A percentile compares a stretch with the other conserved stretches of the same genome.
Conservation (phyloP, 371 early-diverging fungal genomes). For the Apophysomyces sp. region DNA sequence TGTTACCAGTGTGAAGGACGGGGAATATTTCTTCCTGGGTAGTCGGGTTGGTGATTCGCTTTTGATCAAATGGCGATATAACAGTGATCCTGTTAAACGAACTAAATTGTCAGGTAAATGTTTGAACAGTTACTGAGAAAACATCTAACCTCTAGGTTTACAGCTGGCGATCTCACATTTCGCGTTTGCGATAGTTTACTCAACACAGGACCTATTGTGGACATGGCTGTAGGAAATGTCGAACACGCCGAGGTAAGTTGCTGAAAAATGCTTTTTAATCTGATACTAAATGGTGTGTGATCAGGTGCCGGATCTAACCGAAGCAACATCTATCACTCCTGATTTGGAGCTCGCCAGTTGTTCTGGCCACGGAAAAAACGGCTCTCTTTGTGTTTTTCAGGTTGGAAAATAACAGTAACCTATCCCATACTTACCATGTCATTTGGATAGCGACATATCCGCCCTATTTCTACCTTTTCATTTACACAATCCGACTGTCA, state of each 20-base stretch:
- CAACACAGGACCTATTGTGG: conserved; percentile 80
- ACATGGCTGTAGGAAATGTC: conserved; percentile 73
- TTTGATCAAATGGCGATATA: conserved; percentile 64
- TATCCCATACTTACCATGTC: background rate
- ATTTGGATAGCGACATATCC: conserved; percentile 58
- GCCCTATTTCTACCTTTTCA: conserved; percentile 71
- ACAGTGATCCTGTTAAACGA: conserved; percentile 4
- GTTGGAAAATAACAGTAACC: conserved; percentile 14
- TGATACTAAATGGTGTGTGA: background rate
- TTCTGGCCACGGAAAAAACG: conserved; percentile 75
- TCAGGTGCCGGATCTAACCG: background rate
- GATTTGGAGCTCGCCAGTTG: conserved; percentile 83
- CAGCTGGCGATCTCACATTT: conserved; percentile 48
- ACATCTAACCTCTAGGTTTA: background rate
- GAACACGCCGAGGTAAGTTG: conserved; percentile 21
- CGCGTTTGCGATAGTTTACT: conserved; percentile 76
- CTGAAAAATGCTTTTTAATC: background rate
- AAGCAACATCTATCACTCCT: conserved; percentile 6
- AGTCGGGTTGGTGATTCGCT: conserved; percentile 80
- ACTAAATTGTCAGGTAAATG: conserved; percentile 5
- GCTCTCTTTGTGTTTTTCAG: conserved; percentile 79
- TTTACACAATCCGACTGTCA: conserved; percentile 68
- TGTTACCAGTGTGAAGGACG: conserved; percentile 49
- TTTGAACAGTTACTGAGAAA: background rate
- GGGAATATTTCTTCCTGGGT: conserved; percentile 78